Evolutionary conservation across 345 rosid species (phyloP), one percentile per base, ranked within the genome.

Genomic region (Brassica rapa): DNA sequence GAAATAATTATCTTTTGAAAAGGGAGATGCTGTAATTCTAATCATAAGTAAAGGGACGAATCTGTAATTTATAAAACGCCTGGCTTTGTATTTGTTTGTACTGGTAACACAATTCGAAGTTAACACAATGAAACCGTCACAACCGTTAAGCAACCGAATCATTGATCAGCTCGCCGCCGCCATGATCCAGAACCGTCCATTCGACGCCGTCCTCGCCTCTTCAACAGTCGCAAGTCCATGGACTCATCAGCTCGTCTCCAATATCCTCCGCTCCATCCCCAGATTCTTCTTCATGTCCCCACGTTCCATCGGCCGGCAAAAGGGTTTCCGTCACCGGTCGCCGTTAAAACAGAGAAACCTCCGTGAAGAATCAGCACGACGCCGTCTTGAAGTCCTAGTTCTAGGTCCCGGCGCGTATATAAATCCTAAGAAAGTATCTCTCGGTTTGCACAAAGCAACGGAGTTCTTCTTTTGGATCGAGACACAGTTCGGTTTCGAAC

Each of bases 241-340:
- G 77, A 85, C 87, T 9, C 73, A 69, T 3, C 85, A 83, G 27
- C 85, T 83, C 12, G 91, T 89, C 73, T 82, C 88, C 32, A 84
- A 89, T 27, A 51, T 89, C 29, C 84, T 93, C 68, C 76, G 93
- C 39, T 88, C 94, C 6, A 84, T 93, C 32, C 91, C 97, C 8
- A 83, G 82, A 57, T 81, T 77, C 84, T 90, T 94, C 86, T 94
- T 90, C 84, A 85, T 72, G 10, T 89, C 97, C 70, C 84, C 89
- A 5, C 89, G 89, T 78, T 90, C 96, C 65, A 80, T 92, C 19
- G 94, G 98, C 53, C 84, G 97, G 29, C 97, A 92, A 70, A 86
- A 80, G 19, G 85, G 86, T 15, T 83, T 85, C 32, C 96, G 94
- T 46, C 97, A 87, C 82, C 93, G 97, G 8, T 57, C 90, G 14